phyloP scores from a whole-genome alignment of 768 basidiomycete genomes.

The Boletus vermiculosoides region DNA sequence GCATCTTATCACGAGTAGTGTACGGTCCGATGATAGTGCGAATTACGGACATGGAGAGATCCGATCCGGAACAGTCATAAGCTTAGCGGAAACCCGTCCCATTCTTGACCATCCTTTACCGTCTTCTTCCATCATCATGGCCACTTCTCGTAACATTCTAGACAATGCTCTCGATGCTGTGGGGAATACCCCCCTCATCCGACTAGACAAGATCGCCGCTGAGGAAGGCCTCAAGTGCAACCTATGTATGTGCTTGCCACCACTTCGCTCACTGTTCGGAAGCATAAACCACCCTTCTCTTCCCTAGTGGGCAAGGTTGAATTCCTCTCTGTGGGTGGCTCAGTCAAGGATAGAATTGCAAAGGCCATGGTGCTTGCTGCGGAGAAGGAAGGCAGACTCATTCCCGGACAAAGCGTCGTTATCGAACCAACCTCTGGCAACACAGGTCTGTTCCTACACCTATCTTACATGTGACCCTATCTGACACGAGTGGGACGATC shows the following conservation, averaged over 20 bases:
- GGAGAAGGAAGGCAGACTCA: slow-evolving; percentile 80
- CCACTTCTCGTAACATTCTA: slow-evolving; percentile 48
- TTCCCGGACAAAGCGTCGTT: slow-evolving; percentile 85
- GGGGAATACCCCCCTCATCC: slow-evolving; percentile 88
- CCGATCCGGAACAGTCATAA: slow-evolving; percentile 15
- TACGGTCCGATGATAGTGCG: background rate
- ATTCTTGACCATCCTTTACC: background rate
- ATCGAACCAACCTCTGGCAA: slow-evolving; percentile 97
- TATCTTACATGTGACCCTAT: background rate
- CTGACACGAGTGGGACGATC: background rate
- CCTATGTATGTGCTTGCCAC: slow-evolving; percentile 58
- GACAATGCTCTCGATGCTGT: slow-evolving; percentile 82
- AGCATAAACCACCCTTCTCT: background rate
- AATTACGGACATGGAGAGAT: background rate
- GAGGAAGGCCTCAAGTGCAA: slow-evolving; percentile 84
- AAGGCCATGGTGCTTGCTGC: slow-evolving; percentile 97
- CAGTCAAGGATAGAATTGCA: slow-evolving; percentile 94
- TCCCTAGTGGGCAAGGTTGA: slow-evolving; percentile 85
- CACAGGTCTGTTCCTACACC: slow-evolving; percentile 59
- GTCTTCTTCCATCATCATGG: slow-evolving; percentile 22
- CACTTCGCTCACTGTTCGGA: background rate
- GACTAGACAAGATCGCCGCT: slow-evolving; percentile 75
- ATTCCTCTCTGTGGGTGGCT: slow-evolving; percentile 87
- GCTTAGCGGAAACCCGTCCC: background rate
- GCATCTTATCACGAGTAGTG: background rate